Evolutionary conservation across 208 protist genomes (phyloP), one percentile per base, ranked within the genome.

Genomic region (Crithidia sp.): DNA sequence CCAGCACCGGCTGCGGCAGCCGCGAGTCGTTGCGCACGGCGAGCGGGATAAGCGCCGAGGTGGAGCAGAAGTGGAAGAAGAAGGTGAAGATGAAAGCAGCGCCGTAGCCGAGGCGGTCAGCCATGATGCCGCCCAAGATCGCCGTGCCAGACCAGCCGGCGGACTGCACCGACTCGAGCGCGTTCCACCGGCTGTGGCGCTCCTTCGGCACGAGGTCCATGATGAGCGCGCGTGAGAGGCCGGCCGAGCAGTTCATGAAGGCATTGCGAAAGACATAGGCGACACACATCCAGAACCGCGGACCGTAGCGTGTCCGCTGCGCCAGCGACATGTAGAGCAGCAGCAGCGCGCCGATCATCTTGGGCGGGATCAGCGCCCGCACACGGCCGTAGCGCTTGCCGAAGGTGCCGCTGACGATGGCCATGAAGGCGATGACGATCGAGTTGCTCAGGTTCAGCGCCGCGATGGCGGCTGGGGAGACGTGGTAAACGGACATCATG

Each of bases 11-110:
- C 74, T 73, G 67, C 49, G 73, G 75, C 64, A 88, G 47, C 2
- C 76, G 57, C 9, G 87, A 69, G 53, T 92, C 87, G 70, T 92
- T 92, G 14, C 82, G 75, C 53, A 88, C 59, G 4, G 77, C 75
- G 52, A 88, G 76, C 16, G 88, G 88, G 8, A 84, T 2, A 41
- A 93, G 63, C 47, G 84, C 45, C 3, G 65, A 54, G 3, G 59
- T 77, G 16, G 78, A 74, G 9, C 60, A 63, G 40, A 89, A 60
- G 71, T 93, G 88, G 58, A 93, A 93, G 36, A 40, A 69, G 79
- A 91, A 93, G 16, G 88, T 93, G 49, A 91, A 72, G 73, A 93
- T 85, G 67, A 93, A 93, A n/a, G 85, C 77, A 0, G 78, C 76
- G 41, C 84, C 84, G 67, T 93, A 93, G 61, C 84, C 83, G 13